phyloP scores from a whole-genome alignment of 2,329 filamentous ascomycete species.

The Decorospora gaudefroyi region DNA sequence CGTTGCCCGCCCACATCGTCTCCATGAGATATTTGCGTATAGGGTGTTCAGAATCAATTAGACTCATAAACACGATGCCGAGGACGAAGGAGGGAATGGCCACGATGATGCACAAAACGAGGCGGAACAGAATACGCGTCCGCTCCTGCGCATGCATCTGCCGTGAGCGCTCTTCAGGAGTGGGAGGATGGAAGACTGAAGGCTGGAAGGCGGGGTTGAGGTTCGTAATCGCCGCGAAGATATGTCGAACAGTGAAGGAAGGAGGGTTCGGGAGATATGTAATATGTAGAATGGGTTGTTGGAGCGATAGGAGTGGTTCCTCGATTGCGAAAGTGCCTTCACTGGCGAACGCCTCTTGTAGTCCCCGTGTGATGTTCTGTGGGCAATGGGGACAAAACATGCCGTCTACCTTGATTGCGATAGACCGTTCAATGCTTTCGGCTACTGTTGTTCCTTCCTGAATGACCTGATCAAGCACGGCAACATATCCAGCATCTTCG shows the following conservation, averaged over 20 bases:
- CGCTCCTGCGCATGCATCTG: slow-evolving; percentile 73
- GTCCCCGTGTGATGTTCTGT: slow-evolving; percentile 56
- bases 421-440: slow-evolving; percentile 30
- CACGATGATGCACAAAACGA: slow-evolving; percentile 68
- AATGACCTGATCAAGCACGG: slow-evolving; percentile 44
- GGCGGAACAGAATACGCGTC: slow-evolving; percentile 68
- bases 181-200: slow-evolving; percentile 77
- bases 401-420: slow-evolving; percentile 48
- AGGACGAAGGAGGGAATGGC: slow-evolving; percentile 84
- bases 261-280: slow-evolving; percentile 71
- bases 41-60: slow-evolving; percentile 65
- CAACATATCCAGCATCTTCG: slow-evolving; percentile 54
- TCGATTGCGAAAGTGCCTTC: slow-evolving; percentile 56
- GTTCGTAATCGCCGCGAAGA: slow-evolving; percentile 68
- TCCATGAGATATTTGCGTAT: slow-evolving; percentile 69
- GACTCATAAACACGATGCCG: slow-evolving; percentile 88
- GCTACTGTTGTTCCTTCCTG: neutral
- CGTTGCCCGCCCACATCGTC: slow-evolving; percentile 69
- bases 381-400: slow-evolving; percentile 57
- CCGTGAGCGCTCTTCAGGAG: slow-evolving; percentile 79
- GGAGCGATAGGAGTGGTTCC: slow-evolving; percentile 60
- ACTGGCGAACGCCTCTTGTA: slow-evolving; percentile 57
- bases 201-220: slow-evolving; percentile 69
- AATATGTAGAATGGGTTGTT: slow-evolving; percentile 68
- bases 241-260: slow-evolving; percentile 72